These are phyloP conservation scores for Flaveria linearis DNA, from an alignment of 129 eudicot species.

Conservation along the genomic window DNA sequence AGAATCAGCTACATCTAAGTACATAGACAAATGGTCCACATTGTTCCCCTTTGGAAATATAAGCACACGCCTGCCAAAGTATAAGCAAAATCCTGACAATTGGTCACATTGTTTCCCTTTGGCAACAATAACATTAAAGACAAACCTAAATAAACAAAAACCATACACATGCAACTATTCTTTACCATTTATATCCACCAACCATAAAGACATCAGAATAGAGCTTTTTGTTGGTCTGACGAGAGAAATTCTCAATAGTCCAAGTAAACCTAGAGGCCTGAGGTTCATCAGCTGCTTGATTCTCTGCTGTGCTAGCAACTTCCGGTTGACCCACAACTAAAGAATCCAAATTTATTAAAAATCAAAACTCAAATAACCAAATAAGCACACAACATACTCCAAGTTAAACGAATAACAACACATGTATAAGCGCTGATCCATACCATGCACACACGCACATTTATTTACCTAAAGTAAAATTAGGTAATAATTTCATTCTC, in stretches of 20 bases:
- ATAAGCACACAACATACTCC: neutral
- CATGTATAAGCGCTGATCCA: neutral
- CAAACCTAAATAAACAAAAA: neutral
- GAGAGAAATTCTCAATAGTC: conserved; percentile 77
- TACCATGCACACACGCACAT: neutral
- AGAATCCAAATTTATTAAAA: conserved; percentile 4
- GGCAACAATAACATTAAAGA: neutral
- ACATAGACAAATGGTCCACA: conserved; percentile 90
- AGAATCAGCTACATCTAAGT: conserved; percentile 91
- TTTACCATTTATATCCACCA: conserved; percentile 90
- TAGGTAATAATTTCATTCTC: neutral
- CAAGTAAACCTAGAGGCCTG: conserved; percentile 81
- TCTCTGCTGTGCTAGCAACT: conserved; percentile 56
- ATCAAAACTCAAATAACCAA: conserved; percentile 22
- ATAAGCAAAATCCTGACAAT: conserved; percentile 17
- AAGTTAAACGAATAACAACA: neutral
- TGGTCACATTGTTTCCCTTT: conserved; percentile 8
- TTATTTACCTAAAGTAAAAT: neutral
- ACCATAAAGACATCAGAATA: conserved; percentile 79
- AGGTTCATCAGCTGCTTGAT: conserved; percentile 82
- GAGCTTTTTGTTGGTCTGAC: conserved; percentile 66
- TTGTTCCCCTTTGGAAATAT: conserved; percentile 96
- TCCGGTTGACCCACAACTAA: conserved; percentile 57
- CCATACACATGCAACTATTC: neutral
- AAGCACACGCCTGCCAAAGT: conserved; percentile 76